A percentile compares a stretch with the other conserved stretches of the same genome.
Conservation (phyloP, 2,329 filamentous ascomycete genomes). For the Lasiodiplodia sp. region DNA sequence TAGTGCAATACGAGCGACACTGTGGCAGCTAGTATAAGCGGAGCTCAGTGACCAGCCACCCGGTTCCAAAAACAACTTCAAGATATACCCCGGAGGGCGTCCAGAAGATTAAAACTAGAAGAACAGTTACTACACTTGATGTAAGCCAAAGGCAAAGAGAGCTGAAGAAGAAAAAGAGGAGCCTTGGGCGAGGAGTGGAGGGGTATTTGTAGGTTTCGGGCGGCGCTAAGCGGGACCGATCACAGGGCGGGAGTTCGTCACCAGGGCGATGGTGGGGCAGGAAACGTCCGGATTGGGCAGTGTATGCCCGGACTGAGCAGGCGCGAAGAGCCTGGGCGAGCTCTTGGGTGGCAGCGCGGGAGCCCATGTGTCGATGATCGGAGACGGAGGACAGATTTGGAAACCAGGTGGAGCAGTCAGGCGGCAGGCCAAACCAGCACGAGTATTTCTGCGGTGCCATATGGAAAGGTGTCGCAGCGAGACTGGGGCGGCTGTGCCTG, state of each 20-base stretch:
- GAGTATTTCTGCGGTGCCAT: not conserved
- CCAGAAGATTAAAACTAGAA: not conserved
- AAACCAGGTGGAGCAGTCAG: not conserved
- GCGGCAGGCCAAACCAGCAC: not conserved
- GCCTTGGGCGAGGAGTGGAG: not conserved
- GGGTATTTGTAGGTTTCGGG: not conserved
- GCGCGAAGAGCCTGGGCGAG: too few species aligned
- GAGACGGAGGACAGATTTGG: not conserved
- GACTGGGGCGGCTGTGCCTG: not conserved
- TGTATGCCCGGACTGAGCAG: too few species aligned
- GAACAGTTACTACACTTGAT: not conserved
- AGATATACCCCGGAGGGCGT: too few species aligned
- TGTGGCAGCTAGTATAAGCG: not conserved
- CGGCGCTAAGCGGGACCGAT: too few species aligned
- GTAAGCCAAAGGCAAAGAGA: not conserved
- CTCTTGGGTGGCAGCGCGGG: not conserved
- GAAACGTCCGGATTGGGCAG: too few species aligned
- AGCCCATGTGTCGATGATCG: not conserved
- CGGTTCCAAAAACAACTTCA: not conserved
- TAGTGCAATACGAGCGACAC: not conserved
- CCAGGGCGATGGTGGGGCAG: too few species aligned
- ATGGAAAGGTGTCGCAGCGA: not conserved
- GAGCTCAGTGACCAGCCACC: not conserved
- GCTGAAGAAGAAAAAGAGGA: not conserved
- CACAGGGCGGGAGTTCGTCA: too few species aligned